phyloP scores from a whole-genome alignment of 352 stramenopile genomes.

The Plasmopara muralis region DNA sequence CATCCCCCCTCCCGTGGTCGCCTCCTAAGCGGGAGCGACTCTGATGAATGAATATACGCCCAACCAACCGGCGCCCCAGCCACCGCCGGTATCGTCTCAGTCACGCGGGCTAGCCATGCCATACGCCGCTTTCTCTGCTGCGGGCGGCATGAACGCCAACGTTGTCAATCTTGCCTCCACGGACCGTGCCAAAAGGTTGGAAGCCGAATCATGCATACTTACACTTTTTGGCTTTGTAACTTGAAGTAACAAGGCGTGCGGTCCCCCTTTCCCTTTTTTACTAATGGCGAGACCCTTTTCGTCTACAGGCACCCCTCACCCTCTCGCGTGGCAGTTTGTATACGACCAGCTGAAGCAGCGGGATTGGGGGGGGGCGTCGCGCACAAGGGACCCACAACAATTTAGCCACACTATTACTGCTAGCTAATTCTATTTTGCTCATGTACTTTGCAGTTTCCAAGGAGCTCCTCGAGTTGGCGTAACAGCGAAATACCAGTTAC shows the following conservation, averaged over 20 bases:
- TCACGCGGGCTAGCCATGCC: conserved; percentile 20
- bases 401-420: conserved; percentile 12
- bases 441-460: conserved; percentile 24
- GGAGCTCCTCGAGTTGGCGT: conserved; percentile 11
- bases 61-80: conserved; percentile 17
- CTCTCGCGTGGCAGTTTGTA: conserved; percentile 9
- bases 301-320: conserved; percentile 14
- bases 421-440: conserved; percentile 15
- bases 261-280: conserved; percentile 5
- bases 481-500: conserved; percentile 22
- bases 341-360: conserved; percentile 10
- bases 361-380: conserved; percentile 17
- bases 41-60: conserved; percentile 39
- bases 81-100: conserved; percentile 10
- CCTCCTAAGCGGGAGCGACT: conserved; percentile 16
- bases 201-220: neutral
- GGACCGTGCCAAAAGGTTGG: conserved; percentile 29
- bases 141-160: conserved; percentile 9
- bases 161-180: conserved; percentile 10
- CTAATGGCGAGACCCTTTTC: conserved; percentile 7
- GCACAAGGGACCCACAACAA: conserved; percentile 13
- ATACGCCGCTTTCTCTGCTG: conserved; percentile 16
- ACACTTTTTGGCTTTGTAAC: conserved; percentile 15
- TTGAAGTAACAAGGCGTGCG: conserved; percentile 22
- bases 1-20: conserved; percentile 9